Conservation (phyloP, 116 monocot species). For the Iris pallida region DNA sequence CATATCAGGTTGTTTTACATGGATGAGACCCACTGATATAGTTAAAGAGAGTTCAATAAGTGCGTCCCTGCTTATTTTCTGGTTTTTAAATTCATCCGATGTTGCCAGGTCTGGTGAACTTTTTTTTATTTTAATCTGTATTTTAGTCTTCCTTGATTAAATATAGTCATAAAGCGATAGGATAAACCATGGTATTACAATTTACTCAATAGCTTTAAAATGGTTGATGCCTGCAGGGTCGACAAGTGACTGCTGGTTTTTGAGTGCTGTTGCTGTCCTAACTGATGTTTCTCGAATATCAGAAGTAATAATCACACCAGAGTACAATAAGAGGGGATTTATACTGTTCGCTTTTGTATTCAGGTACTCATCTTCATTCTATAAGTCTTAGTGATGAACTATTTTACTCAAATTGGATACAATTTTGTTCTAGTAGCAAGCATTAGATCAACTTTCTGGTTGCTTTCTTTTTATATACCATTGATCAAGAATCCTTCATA, state of each 20-base stretch:
- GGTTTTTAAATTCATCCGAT: conserved; percentile 91
- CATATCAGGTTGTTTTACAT: conserved; percentile 87
- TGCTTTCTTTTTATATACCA: too few relatives aligned
- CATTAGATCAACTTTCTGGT: too few relatives aligned
- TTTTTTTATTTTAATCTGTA: conserved; percentile 2
- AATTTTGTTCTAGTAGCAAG: too few relatives aligned
- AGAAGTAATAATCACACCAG: conserved; percentile 93
- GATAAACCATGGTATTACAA: not conserved
- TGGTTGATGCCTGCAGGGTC: conserved; percentile 59
- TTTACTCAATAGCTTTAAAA: not conserved
- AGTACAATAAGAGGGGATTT: conserved; percentile 97
- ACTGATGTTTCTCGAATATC: conserved; percentile 93
- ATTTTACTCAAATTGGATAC: too few relatives aligned
- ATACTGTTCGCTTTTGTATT: conserved; percentile 97
- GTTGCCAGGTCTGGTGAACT: conserved; percentile 79
- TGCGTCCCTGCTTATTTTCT: conserved; percentile 87
- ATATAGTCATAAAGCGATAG: not conserved
- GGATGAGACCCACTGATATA: conserved; percentile 89
- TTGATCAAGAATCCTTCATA: too few relatives aligned
- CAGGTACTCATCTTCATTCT: conserved; percentile 45
- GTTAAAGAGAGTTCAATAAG: conserved; percentile 51
- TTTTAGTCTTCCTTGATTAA: not conserved
- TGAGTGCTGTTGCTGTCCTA: conserved; percentile 98
- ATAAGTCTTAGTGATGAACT: not conserved
- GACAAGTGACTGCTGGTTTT: conserved; percentile 97